Percentiles rank a stretch among this genome's conserved stretches.
These are phyloP conservation scores for Trametes elegans DNA, from an alignment of 768 basidiomycete species.

Conservation along the genomic window DNA sequence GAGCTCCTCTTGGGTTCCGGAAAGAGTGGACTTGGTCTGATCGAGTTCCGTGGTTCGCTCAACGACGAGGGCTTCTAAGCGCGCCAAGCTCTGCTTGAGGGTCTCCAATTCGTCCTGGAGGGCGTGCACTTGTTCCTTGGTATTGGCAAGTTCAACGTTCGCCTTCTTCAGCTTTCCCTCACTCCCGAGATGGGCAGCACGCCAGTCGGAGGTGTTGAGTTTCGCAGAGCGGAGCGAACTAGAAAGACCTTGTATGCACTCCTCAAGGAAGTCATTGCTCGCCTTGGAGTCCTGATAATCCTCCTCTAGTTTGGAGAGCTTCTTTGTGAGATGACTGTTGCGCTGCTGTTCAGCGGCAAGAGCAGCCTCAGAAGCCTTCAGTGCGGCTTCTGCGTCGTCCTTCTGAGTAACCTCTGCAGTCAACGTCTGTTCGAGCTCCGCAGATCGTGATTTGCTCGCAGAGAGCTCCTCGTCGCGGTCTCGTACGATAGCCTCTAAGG, in stretches of 20 bases:
- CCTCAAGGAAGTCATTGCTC: not conserved
- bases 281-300: not conserved
- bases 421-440: not conserved
- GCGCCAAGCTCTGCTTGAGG: conserved; percentile 21
- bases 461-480: not conserved
- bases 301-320: not conserved
- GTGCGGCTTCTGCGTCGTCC: not conserved
- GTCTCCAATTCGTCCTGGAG: not conserved
- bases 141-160: not conserved
- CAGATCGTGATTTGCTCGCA: not conserved
- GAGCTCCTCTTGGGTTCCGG: not conserved
- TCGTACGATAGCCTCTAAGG: not conserved
- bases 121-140: not conserved
- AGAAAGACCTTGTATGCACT: not conserved
- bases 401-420: not conserved
- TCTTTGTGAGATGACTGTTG: not conserved
- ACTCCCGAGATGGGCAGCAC: not conserved
- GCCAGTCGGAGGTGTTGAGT: not conserved
- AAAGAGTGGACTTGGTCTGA: not conserved
- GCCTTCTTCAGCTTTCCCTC: not conserved
- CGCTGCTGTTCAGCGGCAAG: not conserved
- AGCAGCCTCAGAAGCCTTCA: not conserved
- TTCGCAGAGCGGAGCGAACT: not conserved
- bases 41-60: not conserved
- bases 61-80: conserved; percentile 12